phyloP scores from a whole-genome alignment of 31 red algal genomes.

The Asparagopsis taxiformis region DNA sequence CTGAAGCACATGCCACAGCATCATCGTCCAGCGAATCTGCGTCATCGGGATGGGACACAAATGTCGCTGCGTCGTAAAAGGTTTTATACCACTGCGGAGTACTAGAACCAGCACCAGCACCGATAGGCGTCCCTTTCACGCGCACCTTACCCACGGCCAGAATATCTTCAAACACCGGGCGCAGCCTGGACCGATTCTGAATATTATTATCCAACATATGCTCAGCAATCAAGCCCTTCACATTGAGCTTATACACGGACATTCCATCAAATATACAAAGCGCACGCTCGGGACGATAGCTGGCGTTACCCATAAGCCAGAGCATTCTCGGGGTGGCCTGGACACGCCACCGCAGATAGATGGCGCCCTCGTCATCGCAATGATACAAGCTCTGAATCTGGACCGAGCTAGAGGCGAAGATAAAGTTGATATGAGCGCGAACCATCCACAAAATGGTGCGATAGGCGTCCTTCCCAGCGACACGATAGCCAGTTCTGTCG shows the following conservation, averaged over 20 bases:
- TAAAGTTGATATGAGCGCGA: conserved; percentile 61
- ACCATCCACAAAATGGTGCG: conserved; percentile 75
- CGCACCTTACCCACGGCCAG: neutral
- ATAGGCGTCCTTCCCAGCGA: conserved; percentile 75
- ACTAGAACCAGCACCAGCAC: neutral
- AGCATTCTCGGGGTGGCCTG: conserved; percentile 47
- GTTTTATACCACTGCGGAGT: neutral
- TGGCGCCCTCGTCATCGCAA: conserved; percentile 42
- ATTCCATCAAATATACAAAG: conserved; percentile 50
- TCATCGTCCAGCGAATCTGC: neutral
- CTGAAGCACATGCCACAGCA: neutral
- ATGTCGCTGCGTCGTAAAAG: neutral
- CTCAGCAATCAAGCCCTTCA: neutral
- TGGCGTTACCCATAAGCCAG: conserved; percentile 13
- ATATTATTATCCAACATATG: neutral
- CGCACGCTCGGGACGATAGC: conserved; percentile 12
- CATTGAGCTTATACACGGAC: neutral
- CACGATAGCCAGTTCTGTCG: conserved; percentile 53
- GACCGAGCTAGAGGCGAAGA: conserved; percentile 41
- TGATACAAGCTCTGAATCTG: conserved; percentile 71
- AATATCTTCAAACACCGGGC: neutral
- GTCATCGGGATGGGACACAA: neutral
- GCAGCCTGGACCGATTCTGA: neutral
- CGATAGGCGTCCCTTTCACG: neutral
- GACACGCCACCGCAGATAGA: conserved; percentile 87